Base-by-base conservation (phyloP, 2,329 filamentous ascomycete species). In the Aspergillus floridensis region DNA sequence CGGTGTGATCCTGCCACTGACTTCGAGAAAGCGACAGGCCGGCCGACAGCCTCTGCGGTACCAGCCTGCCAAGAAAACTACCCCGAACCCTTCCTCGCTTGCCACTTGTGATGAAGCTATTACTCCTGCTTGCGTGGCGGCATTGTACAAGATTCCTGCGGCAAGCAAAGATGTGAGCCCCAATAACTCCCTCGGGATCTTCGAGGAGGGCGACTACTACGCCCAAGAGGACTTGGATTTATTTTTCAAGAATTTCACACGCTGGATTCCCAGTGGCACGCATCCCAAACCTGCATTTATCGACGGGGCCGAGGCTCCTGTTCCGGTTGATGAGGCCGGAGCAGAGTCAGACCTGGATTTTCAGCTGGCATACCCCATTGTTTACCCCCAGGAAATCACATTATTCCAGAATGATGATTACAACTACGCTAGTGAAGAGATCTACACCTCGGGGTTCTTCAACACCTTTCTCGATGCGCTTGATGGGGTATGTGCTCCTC, bases 171-270 rank as follows among this genome's bases (percentile, higher is more conserved):
- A 53, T 5, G 41, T 53, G 24, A 53, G 53, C 16, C 44, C 57
- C 7, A 59, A 35, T 26, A 59, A 59, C 35, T 59, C 57, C 2
- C 35, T 59, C 1, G 57, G 57, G 1, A 55, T 59, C 29, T 59
- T 59, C 52, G 57, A 59, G 16, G 51, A 59, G 26, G 57, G 57
- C 12, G 57, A 59, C 52, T 51, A 47, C 47, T 59, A 59, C 47
- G 22, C 57, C 4, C 57, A 59, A 19, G 52, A 59, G 12, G 57
- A 59, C n/a, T 46, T 59, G 2, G 19, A 59, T 26, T 29, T 59
- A 4, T 59, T 59, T 35, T 59, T 55, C 51, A 29, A 38, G 5
- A 47, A 29, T 5, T 56, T 41, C 41, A 49, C 57, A 1, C 53
- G 24, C 5, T 32, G 55, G n/a, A 59, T 59, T 3, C 57, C 57